Evolutionary conservation across 2,329 filamentous ascomycete species (phyloP), one percentile per base, ranked within the genome.

Genomic region (Sporothrix schenckii): DNA sequence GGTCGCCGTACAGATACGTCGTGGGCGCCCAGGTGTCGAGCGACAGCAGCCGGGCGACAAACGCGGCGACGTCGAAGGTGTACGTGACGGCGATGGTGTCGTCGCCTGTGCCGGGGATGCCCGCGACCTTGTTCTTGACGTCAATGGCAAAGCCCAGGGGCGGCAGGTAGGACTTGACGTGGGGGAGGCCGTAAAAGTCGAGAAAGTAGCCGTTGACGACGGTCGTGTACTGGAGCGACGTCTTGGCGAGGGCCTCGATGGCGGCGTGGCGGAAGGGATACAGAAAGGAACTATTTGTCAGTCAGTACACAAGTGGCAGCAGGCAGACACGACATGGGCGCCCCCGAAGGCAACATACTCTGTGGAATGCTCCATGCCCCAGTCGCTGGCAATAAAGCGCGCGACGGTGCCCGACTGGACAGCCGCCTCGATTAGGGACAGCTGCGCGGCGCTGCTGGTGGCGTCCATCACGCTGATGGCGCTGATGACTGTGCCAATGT

Each of bases 21-120:
- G 19, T 11, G 41, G 21, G 19, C 16, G 50, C 54, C 66, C 66
- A 68, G 4, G 14, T 60, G 16, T 44, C 34, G 10, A 60, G 16
- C 1, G 47, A 30, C 39, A 60, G 16, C 21, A 68, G 24, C 24
- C 34, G 34, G 14, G 34, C 66, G 16, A 68, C 66, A 16, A 60
- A 68, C 16, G 14, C 44, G 54, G 69, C 84, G 53, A 87, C 77
- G 73, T 87, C 85, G 4, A 76, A 76, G 0, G 80, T 83, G 73
- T 86, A 82, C 0, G 84, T 87, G 75, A 85, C 83, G 3, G 79
- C 76, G 10, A 83, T 77, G 3, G 76, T 76, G 6, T 76, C 78
- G n/a, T 83, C 77, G 0, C 86, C 86, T 27, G 81, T 77, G 0
- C 83, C 84, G 0, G 85, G 84, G 24, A 86, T 81, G 13, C 80